Evolutionary conservation across 1,284 basidiomycete species (phyloP).

Genomic region (Lentinus polychrous): DNA sequence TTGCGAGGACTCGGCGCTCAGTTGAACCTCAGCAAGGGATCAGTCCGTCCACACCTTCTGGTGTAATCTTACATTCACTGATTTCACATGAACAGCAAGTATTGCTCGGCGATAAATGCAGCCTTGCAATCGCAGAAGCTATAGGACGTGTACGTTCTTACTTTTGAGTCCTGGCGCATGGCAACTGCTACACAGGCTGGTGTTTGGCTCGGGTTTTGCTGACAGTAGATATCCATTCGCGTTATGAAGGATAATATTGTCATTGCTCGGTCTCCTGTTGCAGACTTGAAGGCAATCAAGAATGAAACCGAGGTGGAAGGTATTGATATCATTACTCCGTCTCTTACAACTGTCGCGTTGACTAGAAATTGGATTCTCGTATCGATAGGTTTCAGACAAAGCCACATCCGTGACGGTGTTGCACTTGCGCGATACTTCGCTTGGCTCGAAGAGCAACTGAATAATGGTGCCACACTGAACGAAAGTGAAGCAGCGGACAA

Average conservation of each 20-base stretch:
- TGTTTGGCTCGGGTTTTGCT: slow-evolving; percentile 8
- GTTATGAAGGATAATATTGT: slow-evolving; percentile 37
- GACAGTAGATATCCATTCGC: slow-evolving; percentile 14
- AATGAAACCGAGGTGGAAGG: slow-evolving; percentile 69
- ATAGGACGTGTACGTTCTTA: slow-evolving; percentile 50
- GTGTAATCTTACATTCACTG: not conserved
- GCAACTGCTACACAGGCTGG: slow-evolving; percentile 1
- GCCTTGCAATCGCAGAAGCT: slow-evolving; percentile 72
- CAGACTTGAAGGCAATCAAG: slow-evolving; percentile 86
- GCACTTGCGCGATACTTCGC: slow-evolving; percentile 88
- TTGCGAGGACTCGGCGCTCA: slow-evolving; percentile 46
- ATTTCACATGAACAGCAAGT: slow-evolving; percentile 38
- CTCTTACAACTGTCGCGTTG: not conserved
- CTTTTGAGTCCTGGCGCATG: slow-evolving; percentile 5
- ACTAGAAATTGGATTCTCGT: not conserved
- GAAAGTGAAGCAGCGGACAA: slow-evolving; percentile 81
- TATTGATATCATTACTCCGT: slow-evolving; percentile 4
- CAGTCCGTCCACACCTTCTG: slow-evolving; percentile 24
- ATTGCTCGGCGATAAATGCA: slow-evolving; percentile 66
- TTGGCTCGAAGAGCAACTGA: slow-evolving; percentile 87
- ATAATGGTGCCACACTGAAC: slow-evolving; percentile 56
- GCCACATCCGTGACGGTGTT: slow-evolving; percentile 86
- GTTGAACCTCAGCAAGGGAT: slow-evolving; percentile 38
- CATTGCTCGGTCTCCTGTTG: slow-evolving; percentile 68
- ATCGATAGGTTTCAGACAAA: slow-evolving; percentile 62